Evolutionary conservation across 306 rosid species (phyloP).

Genomic region (Citrullus colocynthis): DNA sequence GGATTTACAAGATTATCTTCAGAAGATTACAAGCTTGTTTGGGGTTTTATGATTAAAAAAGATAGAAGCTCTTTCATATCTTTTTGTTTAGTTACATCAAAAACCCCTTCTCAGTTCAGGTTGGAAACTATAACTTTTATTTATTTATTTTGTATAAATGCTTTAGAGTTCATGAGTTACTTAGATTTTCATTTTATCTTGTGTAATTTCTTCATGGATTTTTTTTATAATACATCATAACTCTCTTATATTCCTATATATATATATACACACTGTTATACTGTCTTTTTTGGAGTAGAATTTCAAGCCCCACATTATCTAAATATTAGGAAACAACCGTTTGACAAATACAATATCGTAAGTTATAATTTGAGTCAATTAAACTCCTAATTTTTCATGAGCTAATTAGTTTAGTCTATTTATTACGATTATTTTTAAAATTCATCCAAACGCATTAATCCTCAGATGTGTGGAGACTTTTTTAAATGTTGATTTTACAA

Average conservation of each 20-base stretch:
- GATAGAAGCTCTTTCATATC: background rate
- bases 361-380: no score
- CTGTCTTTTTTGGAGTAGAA: no score
- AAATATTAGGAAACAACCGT: no score
- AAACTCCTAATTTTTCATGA: no score
- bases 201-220: background rate
- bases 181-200: background rate
- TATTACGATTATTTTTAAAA: no score
- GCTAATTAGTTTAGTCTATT: no score
- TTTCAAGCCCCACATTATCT: no score
- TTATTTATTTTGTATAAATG: background rate
- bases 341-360: no score
- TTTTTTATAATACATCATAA: background rate
- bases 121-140: background rate
- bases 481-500: no score
- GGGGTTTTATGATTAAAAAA: background rate
- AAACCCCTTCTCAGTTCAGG: background rate
- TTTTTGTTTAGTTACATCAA: background rate
- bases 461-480: no score
- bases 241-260: background rate
- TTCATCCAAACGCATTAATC: no score
- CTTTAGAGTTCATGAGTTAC: background rate
- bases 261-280: no score
- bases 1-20: background rate
- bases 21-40: background rate